Evolutionary conservation across 352 stramenopile species (phyloP), one percentile per base, ranked within the genome.

Genomic region (Globisporangium paddicum): DNA sequence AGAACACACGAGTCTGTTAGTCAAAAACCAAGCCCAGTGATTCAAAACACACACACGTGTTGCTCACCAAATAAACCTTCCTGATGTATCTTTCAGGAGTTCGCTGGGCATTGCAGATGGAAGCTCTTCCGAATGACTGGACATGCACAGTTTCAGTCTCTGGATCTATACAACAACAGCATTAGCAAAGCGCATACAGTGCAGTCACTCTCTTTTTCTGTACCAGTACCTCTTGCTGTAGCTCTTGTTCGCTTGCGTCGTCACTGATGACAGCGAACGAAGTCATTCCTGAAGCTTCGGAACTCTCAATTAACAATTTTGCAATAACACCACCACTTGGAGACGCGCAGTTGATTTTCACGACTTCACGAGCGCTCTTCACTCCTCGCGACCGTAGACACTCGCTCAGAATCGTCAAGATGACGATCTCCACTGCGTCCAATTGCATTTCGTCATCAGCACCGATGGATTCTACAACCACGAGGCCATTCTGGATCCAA

Each of bases 391-490:
- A 41, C 30, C 16, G 18, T 9, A 53, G 32, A 49, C 50, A 55
- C 42, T 60, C 50, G n/a, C 50, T 55, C 50, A 48, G 8, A 37
- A 64, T 53, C 34, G 42, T 5, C 16, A 64, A n/a, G 0, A 64
- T 3, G 1, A 45, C 58, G 49, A 59, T 45, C 9, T 64, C 58
- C 5, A 60, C 21, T 9, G 58, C 38, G n/a, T 48, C 58, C 0
- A 62, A 25, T 13, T 21, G n/a, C n/a, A 18, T 18, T 0, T 4
- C 23, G 25, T 25, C 34, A 7, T 8, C 34, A 7, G 3, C 51
- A 14, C 32, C 11, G 13, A 13, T 3, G 7, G 21, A 58, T 28
- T 64, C 58, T 4, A 50, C 50, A 0, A 38, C 23, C 2, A 64
- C 23, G 8, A 49, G 18, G 13, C 58, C 50, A 37, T 47, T 1